Base-by-base conservation (phyloP, 805 yeast species). In the Candida taoyuanica region DNA sequence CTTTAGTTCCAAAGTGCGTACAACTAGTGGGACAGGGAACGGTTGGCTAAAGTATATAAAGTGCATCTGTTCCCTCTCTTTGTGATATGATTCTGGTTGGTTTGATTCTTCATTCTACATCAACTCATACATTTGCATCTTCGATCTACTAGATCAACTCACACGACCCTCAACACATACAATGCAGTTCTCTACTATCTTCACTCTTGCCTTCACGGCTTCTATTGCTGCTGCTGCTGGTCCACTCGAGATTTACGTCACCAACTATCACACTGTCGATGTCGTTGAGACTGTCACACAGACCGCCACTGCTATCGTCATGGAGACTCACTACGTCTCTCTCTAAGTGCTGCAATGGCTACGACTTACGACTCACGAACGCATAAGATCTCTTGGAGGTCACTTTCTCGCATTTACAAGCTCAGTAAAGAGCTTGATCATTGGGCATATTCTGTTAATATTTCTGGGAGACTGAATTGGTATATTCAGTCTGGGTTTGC, bases 181-280 rank as follows among this genome's bases (percentile, higher is more conserved):
- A 38, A 54, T 54, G 59, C 42, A 52, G 30, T 48, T 54, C 42
- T 37, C 53, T 4, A 39, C 46, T 4, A 14, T 52, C 31, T 24
- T 52, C 33, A 27, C 53, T 17, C 28, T 47, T 17, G 50, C 51
- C 19, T 30, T 42, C 24, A 20, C 53, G n/a, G 47, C 50, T 21
- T 24, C 34, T 15, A n/a, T 41, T 13, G 43, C 47, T 17, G 38
- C 40, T 23, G 55, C 53, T 20, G 53, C 57, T 37, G 53, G 54
- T 14, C 59, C 59, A 36, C 37, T 54, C 28, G 52, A 52, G 40
- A 46, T 54, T 33, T 50, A 50, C 29, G 40, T 54, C 28, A 53
- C 56, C 11, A 35, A 42, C 30, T 48, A 41, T 45, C 44, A 48
- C 35, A 54, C 59, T 12, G 42, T 54, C 32, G 57, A 54, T 25